Evolutionary conservation across 78 protist genomes (phyloP).

Genomic region (Cavenderia fasciculata): DNA sequence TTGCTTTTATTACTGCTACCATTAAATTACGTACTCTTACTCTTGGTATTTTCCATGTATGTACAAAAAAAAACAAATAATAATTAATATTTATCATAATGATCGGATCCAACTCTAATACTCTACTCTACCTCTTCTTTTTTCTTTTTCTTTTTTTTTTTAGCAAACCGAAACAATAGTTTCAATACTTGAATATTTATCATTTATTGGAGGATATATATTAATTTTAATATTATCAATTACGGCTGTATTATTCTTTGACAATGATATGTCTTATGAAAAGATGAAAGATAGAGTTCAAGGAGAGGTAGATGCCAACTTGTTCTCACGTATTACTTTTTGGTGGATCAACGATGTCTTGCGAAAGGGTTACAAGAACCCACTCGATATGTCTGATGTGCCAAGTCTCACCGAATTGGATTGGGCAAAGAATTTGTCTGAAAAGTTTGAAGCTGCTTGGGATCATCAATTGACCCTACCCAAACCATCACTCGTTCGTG

Average conservation of each 20-base stretch:
- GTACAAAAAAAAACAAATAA: not conserved
- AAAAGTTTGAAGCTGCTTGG: slow-evolving; percentile 64
- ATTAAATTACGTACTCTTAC: slow-evolving; percentile 61
- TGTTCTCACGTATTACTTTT: slow-evolving; percentile 62
- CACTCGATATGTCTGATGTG: slow-evolving; percentile 58
- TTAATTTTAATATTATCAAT: slow-evolving; percentile 66
- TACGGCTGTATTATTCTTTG: slow-evolving; percentile 67
- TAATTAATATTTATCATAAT: not conserved
- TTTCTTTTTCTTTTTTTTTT: not conserved
- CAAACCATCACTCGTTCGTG: slow-evolving; percentile 74
- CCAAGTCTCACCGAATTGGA: slow-evolving; percentile 29
- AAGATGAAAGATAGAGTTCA: slow-evolving; percentile 1
- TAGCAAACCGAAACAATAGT: slow-evolving; percentile 28
- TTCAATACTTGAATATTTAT: slow-evolving; percentile 31
- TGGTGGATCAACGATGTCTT: slow-evolving; percentile 76
- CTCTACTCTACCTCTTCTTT: not conserved
- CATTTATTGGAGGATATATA: slow-evolving; percentile 67
- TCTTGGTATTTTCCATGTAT: slow-evolving; percentile 31
- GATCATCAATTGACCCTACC: slow-evolving; percentile 20
- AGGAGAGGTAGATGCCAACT: slow-evolving; percentile 45
- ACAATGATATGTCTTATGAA: not conserved
- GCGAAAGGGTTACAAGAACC: slow-evolving; percentile 32
- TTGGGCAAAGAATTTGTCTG: slow-evolving; percentile 6
- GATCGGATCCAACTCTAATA: not conserved
- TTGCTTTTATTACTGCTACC: slow-evolving; percentile 48